These are phyloP conservation scores for Mycena amicta DNA, from an alignment of 768 basidiomycete species.

Conservation along the genomic window DNA sequence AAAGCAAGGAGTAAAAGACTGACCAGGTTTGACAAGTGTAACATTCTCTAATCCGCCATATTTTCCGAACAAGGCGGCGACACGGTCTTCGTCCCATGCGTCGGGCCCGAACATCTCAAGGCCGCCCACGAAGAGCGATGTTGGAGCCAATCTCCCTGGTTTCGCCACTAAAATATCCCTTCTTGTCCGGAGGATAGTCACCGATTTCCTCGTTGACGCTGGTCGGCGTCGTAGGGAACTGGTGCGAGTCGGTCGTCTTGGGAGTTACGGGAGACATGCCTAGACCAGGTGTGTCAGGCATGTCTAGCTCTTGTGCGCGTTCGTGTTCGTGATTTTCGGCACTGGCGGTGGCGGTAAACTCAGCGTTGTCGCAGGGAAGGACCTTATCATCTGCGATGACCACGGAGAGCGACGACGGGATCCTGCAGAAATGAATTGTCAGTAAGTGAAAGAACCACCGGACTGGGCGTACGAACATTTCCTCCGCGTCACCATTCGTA, in stretches of 20 bases:
- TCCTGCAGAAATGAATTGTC: constrained; percentile 3
- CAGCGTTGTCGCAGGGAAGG: constrained; percentile 12
- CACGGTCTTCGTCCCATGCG: constrained; percentile 70
- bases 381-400: constrained; percentile 7
- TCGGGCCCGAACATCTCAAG: constrained; percentile 63
- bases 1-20: constrained; percentile 25
- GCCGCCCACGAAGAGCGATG: constrained; percentile 77
- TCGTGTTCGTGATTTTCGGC: constrained; percentile 20
- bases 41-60: constrained; percentile 69
- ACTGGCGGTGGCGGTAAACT: constrained; percentile 10
- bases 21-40: constrained; percentile 68
- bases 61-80: constrained; percentile 58
- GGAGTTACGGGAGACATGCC: constrained; percentile 54
- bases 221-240: constrained; percentile 53
- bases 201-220: constrained; percentile 39
- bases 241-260: constrained; percentile 45
- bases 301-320: constrained; percentile 41
- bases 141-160: constrained; percentile 60
- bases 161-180: constrained; percentile 25
- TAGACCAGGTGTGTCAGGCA: constrained; percentile 47
- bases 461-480: constrained; percentile 12
- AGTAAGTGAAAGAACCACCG: background rate
- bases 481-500: constrained; percentile 8
- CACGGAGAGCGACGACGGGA: constrained; percentile 14
- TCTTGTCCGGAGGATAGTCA: constrained; percentile 31